phyloP scores from a whole-genome alignment of 73 alveolate genomes.

The Paramecium sexaurelia region DNA sequence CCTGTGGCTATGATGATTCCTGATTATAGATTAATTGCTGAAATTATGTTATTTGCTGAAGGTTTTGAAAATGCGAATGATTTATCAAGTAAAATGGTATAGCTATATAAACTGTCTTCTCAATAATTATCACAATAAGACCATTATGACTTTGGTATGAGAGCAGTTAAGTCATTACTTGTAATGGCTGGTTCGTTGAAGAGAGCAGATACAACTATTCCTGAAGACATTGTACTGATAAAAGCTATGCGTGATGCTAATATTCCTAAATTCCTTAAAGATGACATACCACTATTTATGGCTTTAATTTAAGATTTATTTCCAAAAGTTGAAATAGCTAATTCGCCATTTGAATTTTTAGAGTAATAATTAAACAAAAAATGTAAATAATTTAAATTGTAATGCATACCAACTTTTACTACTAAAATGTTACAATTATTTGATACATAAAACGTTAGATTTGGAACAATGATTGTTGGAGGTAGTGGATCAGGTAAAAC shows the following conservation, averaged over 20 bases:
- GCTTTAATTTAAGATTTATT: conserved; percentile 87
- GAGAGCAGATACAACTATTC: conserved; percentile 82
- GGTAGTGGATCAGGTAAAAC: conserved; percentile 97
- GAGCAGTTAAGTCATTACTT: conserved; percentile 97
- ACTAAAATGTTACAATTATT: conserved; percentile 87
- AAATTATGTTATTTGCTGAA: conserved; percentile 95
- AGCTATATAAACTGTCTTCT: conserved; percentile 84
- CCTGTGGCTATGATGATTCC: conserved; percentile 99
- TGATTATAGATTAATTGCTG: conserved; percentile 95
- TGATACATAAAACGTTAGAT: conserved; percentile 96
- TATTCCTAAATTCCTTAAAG: conserved; percentile 84
- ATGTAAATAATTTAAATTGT: conserved; percentile 72
- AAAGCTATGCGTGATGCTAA: conserved; percentile 86
- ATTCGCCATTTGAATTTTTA: conserved; percentile 74
- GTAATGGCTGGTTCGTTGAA: conserved; percentile 97
- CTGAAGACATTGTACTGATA: conserved; percentile 84
- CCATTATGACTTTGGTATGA: conserved; percentile 98
- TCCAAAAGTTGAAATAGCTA: conserved; percentile 83
- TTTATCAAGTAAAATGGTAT: conserved; percentile 89
- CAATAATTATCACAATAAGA: conserved; percentile 94
- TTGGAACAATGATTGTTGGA: conserved; percentile 98
- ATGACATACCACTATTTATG: conserved; percentile 86
- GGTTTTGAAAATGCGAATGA: conserved; percentile 94
- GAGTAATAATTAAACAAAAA: conserved; percentile 71
- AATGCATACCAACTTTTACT: conserved; percentile 84